These are phyloP conservation scores for Gastrodia elata DNA, from an alignment of 106 monocot genomes.

Conservation along the genomic window DNA sequence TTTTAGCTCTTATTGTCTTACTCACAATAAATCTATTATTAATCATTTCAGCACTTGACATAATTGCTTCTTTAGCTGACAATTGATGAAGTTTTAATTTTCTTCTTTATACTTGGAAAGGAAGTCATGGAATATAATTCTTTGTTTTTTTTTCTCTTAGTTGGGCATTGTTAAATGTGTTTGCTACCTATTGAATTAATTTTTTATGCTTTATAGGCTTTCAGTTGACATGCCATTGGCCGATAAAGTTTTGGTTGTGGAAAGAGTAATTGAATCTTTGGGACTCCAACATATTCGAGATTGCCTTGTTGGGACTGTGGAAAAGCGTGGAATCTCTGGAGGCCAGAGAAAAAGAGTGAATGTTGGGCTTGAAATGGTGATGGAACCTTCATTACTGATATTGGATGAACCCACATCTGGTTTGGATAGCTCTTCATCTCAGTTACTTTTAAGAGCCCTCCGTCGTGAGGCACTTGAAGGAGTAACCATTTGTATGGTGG, in stretches of 20 bases:
- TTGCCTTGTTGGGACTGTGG: conserved; percentile 89
- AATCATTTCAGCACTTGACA: background rate
- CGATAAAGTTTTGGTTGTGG: conserved; percentile 80
- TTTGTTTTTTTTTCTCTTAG: conserved; percentile 1
- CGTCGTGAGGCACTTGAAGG: conserved; percentile 87
- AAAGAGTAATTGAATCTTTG: conserved; percentile 81
- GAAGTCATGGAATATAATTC: background rate
- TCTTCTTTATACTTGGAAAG: background rate
- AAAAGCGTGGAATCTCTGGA: conserved; percentile 93
- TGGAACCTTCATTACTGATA: conserved; percentile 84
- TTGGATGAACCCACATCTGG: conserved; percentile 94
- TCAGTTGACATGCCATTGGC: conserved; percentile 57
- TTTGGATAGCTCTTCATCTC: conserved; percentile 83
- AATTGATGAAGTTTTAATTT: background rate
- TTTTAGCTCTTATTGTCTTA: background rate
- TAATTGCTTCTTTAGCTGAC: background rate
- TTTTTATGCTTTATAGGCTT: conserved; percentile 32
- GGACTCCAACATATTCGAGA: conserved; percentile 65
- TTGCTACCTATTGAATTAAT: background rate
- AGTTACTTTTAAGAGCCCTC: conserved; percentile 78
- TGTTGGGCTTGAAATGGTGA: conserved; percentile 93
- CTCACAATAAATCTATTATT: background rate
- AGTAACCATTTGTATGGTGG: conserved; percentile 73
- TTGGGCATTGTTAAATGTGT: background rate
- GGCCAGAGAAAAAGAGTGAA: conserved; percentile 93